phyloP scores from a whole-genome alignment of 2,329 filamentous ascomycete genomes.

The Stagonosporopsis vannaccii region DNA sequence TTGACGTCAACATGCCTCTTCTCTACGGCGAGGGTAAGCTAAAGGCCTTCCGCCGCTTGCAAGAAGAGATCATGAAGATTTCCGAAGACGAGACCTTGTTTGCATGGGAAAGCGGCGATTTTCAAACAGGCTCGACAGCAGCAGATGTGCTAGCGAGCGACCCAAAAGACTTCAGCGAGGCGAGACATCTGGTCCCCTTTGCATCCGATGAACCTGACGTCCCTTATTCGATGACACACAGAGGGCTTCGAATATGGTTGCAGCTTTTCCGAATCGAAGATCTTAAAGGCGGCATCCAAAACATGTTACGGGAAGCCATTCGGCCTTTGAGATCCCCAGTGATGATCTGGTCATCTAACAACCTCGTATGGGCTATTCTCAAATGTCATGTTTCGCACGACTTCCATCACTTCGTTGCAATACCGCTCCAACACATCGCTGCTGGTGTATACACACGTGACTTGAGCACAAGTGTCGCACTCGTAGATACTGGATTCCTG shows the following conservation, averaged over 20 bases:
- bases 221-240: constrained; percentile 23
- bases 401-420: constrained; percentile 17
- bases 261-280: neutral
- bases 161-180: constrained; percentile 20
- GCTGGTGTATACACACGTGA: constrained; percentile 20
- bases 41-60: constrained; percentile 25
- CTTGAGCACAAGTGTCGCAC: constrained; percentile 9
- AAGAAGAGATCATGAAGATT: constrained; percentile 36
- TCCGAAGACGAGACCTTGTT: constrained; percentile 30
- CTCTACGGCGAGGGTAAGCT: constrained; percentile 28
- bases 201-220: constrained; percentile 13
- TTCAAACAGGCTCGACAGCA: neutral
- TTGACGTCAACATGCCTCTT: constrained; percentile 29
- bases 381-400: constrained; percentile 20
- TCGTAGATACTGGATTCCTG: neutral
- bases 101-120: constrained; percentile 21
- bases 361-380: constrained; percentile 15
- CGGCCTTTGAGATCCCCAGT: constrained; percentile 17
- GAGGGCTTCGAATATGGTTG: constrained; percentile 22
- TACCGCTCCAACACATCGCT: constrained; percentile 13
- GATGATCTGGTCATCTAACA: constrained; percentile 15
- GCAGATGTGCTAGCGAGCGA: constrained; percentile 19
- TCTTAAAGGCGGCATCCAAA: too few relatives aligned
- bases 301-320: neutral
- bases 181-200: constrained; percentile 15